These are phyloP conservation scores for Penicillium coffeae DNA, from an alignment of 495 filamentous ascomycete genomes.

Conservation along the genomic window DNA sequence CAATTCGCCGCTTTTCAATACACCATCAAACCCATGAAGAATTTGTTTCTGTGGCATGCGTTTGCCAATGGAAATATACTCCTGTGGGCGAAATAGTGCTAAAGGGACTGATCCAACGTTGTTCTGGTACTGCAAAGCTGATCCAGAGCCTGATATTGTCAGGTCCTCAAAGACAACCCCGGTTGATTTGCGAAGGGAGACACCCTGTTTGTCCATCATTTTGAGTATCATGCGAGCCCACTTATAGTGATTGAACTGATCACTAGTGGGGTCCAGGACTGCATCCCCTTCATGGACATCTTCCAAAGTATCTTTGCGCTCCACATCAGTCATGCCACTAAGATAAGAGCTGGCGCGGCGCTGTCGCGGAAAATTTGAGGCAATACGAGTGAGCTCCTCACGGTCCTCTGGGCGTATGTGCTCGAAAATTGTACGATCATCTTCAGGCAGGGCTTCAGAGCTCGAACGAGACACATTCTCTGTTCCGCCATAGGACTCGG, in stretches of 20 bases:
- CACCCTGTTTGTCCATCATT: conserved; percentile 40
- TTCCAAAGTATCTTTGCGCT: conserved; percentile 43
- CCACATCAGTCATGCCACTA: conserved; percentile 21
- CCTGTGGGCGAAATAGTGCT: conserved; percentile 45
- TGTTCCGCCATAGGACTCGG: conserved; percentile 6
- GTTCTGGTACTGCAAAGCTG: conserved; percentile 53
- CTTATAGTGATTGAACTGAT: conserved; percentile 55
- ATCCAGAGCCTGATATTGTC: conserved; percentile 51
- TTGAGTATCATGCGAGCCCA: conserved; percentile 52
- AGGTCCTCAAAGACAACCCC: conserved; percentile 51
- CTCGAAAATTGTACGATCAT: conserved; percentile 27
- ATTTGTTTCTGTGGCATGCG: conserved; percentile 36
- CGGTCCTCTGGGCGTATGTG: conserved; percentile 33
- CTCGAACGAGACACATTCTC: conserved; percentile 10
- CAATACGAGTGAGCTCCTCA: conserved; percentile 35
- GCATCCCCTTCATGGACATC: conserved; percentile 45
- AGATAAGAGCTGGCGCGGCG: conserved; percentile 19
- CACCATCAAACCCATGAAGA: conserved; percentile 38
- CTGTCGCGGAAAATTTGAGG: conserved; percentile 35
- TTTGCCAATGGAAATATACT: conserved; percentile 33
- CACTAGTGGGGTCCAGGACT: conserved; percentile 51
- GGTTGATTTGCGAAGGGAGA: conserved; percentile 33
- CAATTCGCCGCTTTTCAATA: conserved; percentile 66
- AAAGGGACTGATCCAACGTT: conserved; percentile 49
- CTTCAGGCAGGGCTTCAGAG: conserved; percentile 14